Evolutionary conservation across 176 grass and related monocot species (phyloP).

Genomic region (Oryza glaberrima): DNA sequence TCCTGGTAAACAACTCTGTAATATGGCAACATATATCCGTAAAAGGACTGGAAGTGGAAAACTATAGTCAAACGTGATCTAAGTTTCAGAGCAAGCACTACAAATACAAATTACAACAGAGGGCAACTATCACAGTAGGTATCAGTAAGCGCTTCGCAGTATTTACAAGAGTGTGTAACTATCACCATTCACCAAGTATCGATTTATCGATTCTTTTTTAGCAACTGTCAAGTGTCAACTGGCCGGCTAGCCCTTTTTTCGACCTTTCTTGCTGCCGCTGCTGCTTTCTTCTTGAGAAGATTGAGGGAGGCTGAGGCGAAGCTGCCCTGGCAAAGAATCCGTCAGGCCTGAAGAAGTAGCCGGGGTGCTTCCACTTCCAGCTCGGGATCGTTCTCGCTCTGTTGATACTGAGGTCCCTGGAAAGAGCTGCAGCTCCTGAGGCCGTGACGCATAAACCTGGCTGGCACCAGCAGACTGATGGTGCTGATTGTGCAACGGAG

Average conservation of each 20-base stretch:
- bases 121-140: background rate
- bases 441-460: conserved; percentile 14
- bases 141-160: conserved; percentile 18
- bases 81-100: background rate
- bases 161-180: conserved; percentile 42
- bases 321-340: conserved; percentile 56
- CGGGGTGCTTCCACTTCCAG: conserved; percentile 38
- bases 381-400: background rate
- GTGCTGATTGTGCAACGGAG: conserved; percentile 28
- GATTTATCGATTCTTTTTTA: background rate
- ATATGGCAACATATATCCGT: background rate
- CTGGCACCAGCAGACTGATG: conserved; percentile 33
- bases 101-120: conserved; percentile 14
- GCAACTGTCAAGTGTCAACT: background rate
- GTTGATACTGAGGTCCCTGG: conserved; percentile 35
- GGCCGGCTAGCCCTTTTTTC: background rate
- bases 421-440: conserved; percentile 80
- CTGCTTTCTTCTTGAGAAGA: conserved; percentile 48
- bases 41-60: conserved; percentile 8
- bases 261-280: conserved; percentile 23
- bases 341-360: conserved; percentile 37
- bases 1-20: background rate
- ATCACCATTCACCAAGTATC: conserved; percentile 2
- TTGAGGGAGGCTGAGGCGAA: conserved; percentile 48
- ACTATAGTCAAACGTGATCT: conserved; percentile 19